Base-by-base conservation (phyloP, 495 filamentous ascomycete species). In the Annulohypoxylon nitens region DNA sequence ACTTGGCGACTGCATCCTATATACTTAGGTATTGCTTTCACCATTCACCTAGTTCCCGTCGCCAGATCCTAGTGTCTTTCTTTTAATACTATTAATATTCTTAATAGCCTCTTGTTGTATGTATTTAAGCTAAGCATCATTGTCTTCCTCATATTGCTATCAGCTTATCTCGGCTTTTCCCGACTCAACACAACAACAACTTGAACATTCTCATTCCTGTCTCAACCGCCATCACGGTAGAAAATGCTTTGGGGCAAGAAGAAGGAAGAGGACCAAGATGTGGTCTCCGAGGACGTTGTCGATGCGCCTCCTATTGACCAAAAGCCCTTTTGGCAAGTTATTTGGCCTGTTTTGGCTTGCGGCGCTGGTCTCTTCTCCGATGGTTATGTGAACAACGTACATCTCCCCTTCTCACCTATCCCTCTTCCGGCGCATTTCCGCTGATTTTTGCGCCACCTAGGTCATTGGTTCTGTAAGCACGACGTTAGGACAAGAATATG, bases 331-430 rank as follows among this genome's bases (percentile, higher is more conserved):
- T 48, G 45, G 33, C 72, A 78, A 59, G 76, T 73, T 3, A 76
- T 83, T 23, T 71, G 82, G 70, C 86, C 86, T 23, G 86, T 86
- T 0, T 89, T 96, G 58, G 93, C 94, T 54, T 97, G 94, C 74
- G 94, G 94, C 67, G 92, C 94, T 47, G 94, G 94, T 70, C 84
- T 97, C 3, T 97, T 97, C 79, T 93, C 92, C 16, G 94, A 97
- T 79, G 94, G 94, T 11, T 97, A 97, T 78, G 86, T 97, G 77
- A 95, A 97, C 83, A 91, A 90, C 64, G 92, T 84, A 67, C 41
- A 43, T 33, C 43, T 25, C 90, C 79, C 79, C 26, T 36, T 23
- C 18, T 10, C 50, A 26, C 48, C 0, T 2, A 10, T 34, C 25
- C 37, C 16, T 51, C 26, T 51, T 51, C 26, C 41, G 7, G 4